Evolutionary conservation across 139 green algal genomes (phyloP), one percentile per base, ranked within the genome.

Genomic region (Chlamydomonas incerta): DNA sequence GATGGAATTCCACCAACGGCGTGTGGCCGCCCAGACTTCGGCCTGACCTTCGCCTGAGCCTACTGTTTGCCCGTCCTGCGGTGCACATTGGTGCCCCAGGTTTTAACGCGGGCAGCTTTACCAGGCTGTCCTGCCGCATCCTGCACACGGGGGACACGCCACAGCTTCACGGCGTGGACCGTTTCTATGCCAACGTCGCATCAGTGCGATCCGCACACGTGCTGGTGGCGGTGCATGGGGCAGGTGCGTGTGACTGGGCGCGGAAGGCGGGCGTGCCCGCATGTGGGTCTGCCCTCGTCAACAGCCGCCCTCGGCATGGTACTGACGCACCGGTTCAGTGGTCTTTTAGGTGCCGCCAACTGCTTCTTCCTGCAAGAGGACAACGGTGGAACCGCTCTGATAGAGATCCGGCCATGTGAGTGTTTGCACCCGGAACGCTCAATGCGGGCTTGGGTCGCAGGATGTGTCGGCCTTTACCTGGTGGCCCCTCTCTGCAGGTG

Each of bases 371-470:
- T 83, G 4, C 20, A 71, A 24, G 21, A 55, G n/a, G 55, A 55
- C 34, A 60, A 72, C 26, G 60, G 26, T 13, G 3, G 60, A 17
- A 83, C 75, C 8, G 75, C 75, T 23, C 28, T 83, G 15, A 15
- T 83, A 29, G 77, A 83, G 31, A 65, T 83, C 17, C 63, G 77
- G 29, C 77, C 77, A 52, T 83, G 77, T 74, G 50, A 35, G 75
- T 37, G 26, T 0, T 66, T 18, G 29, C 50, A 14, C 13, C 58
- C 20, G 20, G 15, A 28, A 26, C 26, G 15, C 58, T 5, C 10
- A 14, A 29, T n/a, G 58, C 5, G 20, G 20, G 58, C 26, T 65
- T 14, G 58, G 20, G 18, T 11, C 23, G 23, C 58, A 66, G 28
- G 15, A 11, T 29, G 6, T n/a, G 4, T 35, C 63, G 13, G 35